Evolutionary conservation across 2,329 filamentous ascomycete genomes (phyloP).

Genomic region (Sporothrix phasma): DNA sequence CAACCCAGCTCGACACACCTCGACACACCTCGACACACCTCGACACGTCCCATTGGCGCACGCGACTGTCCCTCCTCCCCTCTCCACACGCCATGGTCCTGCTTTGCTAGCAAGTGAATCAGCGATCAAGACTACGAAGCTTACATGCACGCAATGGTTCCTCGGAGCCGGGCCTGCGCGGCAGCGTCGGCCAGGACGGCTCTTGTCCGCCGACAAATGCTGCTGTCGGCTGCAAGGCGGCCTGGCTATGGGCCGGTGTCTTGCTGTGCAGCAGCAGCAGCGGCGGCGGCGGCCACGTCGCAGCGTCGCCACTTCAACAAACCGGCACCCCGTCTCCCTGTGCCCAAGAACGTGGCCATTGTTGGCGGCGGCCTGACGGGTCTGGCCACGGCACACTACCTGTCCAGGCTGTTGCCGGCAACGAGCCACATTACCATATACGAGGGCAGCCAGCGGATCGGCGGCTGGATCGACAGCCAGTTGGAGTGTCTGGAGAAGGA

Average conservation of each 20-base stretch:
- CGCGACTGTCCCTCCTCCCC: background rate
- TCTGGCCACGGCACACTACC: constrained; percentile 66
- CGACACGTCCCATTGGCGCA: background rate
- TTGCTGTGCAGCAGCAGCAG: background rate
- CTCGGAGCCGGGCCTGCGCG: background rate
- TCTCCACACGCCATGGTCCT: background rate
- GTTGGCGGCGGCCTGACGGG: constrained; percentile 78
- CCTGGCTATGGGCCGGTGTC: background rate
- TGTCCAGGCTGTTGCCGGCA: constrained; percentile 54
- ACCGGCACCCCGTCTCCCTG: background rate
- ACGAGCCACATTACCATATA: constrained; percentile 69
- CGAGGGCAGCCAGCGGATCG: constrained; percentile 58
- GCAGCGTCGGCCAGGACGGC: background rate
- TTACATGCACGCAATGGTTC: background rate
- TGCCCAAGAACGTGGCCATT: constrained; percentile 44
- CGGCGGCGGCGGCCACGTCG: background rate
- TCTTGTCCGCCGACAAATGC: background rate
- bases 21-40: background rate
- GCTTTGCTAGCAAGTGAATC: background rate
- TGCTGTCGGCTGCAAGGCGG: background rate
- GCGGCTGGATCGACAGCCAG: constrained; percentile 73
- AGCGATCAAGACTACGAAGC: background rate
- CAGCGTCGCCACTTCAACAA: background rate
- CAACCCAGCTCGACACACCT: background rate
- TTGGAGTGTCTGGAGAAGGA: constrained; percentile 33